Percentiles rank a stretch among this genome's conserved stretches.
Evolutionary conservation across 805 yeast genomes (phyloP).

Genomic region (Naumovozyma baii): DNA sequence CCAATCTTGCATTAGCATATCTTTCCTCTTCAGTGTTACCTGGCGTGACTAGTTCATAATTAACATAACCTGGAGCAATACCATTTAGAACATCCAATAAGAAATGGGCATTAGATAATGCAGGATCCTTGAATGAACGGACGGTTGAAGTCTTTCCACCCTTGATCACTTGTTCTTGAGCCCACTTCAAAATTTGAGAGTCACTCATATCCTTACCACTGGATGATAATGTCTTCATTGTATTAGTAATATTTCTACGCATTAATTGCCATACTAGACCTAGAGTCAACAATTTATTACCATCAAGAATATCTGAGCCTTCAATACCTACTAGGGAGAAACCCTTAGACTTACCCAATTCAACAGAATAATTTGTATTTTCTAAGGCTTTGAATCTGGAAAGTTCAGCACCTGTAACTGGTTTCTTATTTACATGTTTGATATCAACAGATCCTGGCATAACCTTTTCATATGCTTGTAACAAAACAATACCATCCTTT

Average conservation of each 20-base stretch:
- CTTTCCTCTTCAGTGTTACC: constrained; percentile 76
- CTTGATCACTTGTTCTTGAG: constrained; percentile 71
- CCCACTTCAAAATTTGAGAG: constrained; percentile 86
- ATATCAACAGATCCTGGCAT: constrained; percentile 83
- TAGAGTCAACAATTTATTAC: constrained; percentile 75
- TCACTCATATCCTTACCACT: constrained; percentile 74
- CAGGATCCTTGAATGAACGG: constrained; percentile 78
- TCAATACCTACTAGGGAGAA: constrained; percentile 96
- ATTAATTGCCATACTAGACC: constrained; percentile 97
- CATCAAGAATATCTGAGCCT: constrained; percentile 95
- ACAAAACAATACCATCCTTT: constrained; percentile 79
- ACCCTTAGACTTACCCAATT: constrained; percentile 82
- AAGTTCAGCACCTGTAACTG: constrained; percentile 63
- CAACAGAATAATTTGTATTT: constrained; percentile 97
- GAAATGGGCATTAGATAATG: constrained; percentile 69
- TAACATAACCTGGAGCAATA: constrained; percentile 94
- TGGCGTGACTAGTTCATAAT: constrained; percentile 78
- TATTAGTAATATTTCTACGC: constrained; percentile 88
- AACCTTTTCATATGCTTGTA: constrained; percentile 93
- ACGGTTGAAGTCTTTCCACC: constrained; percentile 71
- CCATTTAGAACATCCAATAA: constrained; percentile 86
- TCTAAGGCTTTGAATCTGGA: constrained; percentile 91
- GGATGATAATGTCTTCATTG: constrained; percentile 62
- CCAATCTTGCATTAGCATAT: constrained; percentile 91
- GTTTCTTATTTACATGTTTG: constrained; percentile 75